These are phyloP conservation scores for Hypoxylon cercidicola DNA, from an alignment of 495 filamentous ascomycete genomes.

Conservation along the genomic window DNA sequence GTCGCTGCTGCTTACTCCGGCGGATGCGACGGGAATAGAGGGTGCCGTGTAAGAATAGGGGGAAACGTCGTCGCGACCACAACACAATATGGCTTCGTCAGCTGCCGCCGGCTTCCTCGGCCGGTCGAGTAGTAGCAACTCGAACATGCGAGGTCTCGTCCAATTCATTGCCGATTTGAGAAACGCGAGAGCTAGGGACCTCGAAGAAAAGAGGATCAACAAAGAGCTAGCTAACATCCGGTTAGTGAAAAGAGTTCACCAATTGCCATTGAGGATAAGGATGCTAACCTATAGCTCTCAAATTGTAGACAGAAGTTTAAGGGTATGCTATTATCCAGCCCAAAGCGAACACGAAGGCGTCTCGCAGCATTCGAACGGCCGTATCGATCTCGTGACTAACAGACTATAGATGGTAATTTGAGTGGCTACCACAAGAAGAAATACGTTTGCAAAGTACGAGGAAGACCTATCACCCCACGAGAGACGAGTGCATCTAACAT, in stretches of 20 bases:
- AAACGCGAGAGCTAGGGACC: slow-evolving; percentile 91
- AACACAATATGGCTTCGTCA: slow-evolving; percentile 62
- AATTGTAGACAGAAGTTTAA: slow-evolving; percentile 77
- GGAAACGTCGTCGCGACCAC: slow-evolving; percentile 30
- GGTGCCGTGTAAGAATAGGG: slow-evolving; percentile 37
- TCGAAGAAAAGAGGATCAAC: slow-evolving; percentile 99
- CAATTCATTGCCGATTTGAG: slow-evolving; percentile 98
- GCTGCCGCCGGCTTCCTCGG: slow-evolving; percentile 67
- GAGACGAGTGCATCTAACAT: slow-evolving; percentile 42
- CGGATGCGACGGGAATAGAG: slow-evolving; percentile 38
- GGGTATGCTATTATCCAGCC: slow-evolving; percentile 55
- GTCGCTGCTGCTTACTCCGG: slow-evolving; percentile 5
- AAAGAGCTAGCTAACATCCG: slow-evolving; percentile 99
- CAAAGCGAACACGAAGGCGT: slow-evolving; percentile 15
- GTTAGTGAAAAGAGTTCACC: slow-evolving; percentile 47
- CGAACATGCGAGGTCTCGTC: slow-evolving; percentile 87
- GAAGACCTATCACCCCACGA: not conserved
- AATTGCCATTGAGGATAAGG: slow-evolving; percentile 12
- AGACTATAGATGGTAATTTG: slow-evolving; percentile 75
- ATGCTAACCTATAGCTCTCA: slow-evolving; percentile 37
- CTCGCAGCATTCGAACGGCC: slow-evolving; percentile 12
- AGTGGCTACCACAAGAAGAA: slow-evolving; percentile 99
- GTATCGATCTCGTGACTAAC: slow-evolving; percentile 41
- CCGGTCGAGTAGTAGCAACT: slow-evolving; percentile 68
- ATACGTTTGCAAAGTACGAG: slow-evolving; percentile 96